A percentile compares a stretch with the other conserved stretches of the same genome.
Evolutionary conservation across 176 grass and related monocot genomes (phyloP).

Genomic region (Hordeum vulgare): MorexV3_pseudomolecules_assembly NC_058523.1:518949955-518950454

Average conservation of each 20-base stretch:
- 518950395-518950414: background rate
- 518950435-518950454: background rate
- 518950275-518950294: background rate
- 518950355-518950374: background rate
- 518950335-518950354: constrained; percentile 1
- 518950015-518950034: constrained; percentile 61
- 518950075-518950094: background rate
- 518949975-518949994: constrained; percentile 61
- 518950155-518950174: background rate
- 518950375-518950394: background rate
- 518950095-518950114: background rate
- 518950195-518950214: constrained; percentile 11
- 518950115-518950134: background rate
- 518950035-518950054: constrained; percentile 87
- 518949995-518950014: constrained; percentile 81
- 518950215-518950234: background rate
- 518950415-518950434: background rate
- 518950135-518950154: constrained; percentile 6
- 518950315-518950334: background rate
- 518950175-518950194: constrained; percentile 22
- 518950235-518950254: background rate
- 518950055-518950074: background rate
- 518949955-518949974: constrained; percentile 53
- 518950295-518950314: background rate
- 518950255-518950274: background rate